phyloP scores from a whole-genome alignment of 495 filamentous ascomycete species.

The Hypoxylon lenormandii region DNA sequence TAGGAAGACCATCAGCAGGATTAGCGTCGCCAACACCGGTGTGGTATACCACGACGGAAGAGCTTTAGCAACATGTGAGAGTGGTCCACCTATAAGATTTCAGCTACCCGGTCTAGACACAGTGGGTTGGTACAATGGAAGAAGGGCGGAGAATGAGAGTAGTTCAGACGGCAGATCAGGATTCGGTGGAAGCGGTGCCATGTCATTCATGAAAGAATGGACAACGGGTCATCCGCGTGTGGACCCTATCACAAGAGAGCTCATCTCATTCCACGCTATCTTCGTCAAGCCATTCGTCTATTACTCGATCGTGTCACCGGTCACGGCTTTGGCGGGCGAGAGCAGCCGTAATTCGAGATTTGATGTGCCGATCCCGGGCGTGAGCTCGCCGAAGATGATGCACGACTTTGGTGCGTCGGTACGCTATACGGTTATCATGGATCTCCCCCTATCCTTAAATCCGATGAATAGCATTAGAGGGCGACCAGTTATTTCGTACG shows the following conservation, averaged over 20 bases:
- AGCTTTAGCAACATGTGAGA: conserved; percentile 74
- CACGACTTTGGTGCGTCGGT: conserved; percentile 75
- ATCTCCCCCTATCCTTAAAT: conserved; percentile 72
- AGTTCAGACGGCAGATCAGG: conserved; percentile 12
- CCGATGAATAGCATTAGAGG: conserved; percentile 67
- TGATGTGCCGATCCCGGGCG: conserved; percentile 61
- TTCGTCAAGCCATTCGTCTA: conserved; percentile 72
- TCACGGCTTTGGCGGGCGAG: conserved; percentile 10
- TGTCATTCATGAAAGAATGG: conserved; percentile 73
- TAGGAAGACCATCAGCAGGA: conserved; percentile 66
- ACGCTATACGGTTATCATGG: conserved; percentile 71
- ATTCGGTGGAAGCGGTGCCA: conserved; percentile 65
- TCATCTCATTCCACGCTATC: conserved; percentile 72
- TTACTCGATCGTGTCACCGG: conserved; percentile 68
- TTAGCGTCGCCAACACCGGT: conserved; percentile 73
- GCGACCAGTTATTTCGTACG: conserved; percentile 66
- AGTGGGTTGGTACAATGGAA: conserved; percentile 74
- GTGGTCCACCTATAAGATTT: conserved; percentile 73
- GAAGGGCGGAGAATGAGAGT: conserved; percentile 62
- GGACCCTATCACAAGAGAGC: conserved; percentile 69
- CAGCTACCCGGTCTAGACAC: conserved; percentile 70
- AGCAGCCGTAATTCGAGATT: conserved; percentile 33
- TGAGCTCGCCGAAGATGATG: conserved; percentile 74
- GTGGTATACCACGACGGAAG: conserved; percentile 73
- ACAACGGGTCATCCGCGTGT: conserved; percentile 75